A percentile compares a stretch with the other conserved stretches of the same genome.
Evolutionary conservation across 331 rosid species (phyloP).

Genomic region (Prunus yedoensis): DNA sequence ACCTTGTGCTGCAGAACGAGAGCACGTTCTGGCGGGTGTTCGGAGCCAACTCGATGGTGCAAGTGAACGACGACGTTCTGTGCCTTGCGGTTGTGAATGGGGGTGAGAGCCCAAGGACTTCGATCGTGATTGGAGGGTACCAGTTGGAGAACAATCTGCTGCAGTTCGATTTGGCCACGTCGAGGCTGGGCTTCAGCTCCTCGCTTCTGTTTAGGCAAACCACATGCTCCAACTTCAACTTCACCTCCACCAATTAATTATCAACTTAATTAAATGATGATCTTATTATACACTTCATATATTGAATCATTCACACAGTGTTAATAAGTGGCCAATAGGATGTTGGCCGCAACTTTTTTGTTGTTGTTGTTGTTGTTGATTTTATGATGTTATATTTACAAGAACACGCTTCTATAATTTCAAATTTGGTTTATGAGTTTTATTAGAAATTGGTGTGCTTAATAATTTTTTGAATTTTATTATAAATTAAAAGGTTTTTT

Average conservation of each 20-base stretch:
- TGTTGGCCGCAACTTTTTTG: background rate
- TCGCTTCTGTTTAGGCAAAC: constrained; percentile 43
- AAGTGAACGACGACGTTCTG: constrained; percentile 28
- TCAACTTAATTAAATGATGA: background rate
- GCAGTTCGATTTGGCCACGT: constrained; percentile 60
- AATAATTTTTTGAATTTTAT: too few relatives aligned
- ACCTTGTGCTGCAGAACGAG: constrained; percentile 43
- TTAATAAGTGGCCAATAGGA: background rate
- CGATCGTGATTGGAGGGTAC: constrained; percentile 66
- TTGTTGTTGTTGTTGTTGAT: too few relatives aligned
- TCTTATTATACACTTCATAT: background rate
- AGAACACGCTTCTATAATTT: too few relatives aligned
- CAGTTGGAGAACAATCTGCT: constrained; percentile 62
- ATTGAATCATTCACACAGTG: background rate
- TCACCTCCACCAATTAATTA: constrained; percentile 33
- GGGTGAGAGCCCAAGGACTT: constrained; percentile 35
- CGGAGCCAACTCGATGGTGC: constrained; percentile 63
- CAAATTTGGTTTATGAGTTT: too few relatives aligned
- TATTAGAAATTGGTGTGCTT: too few relatives aligned
- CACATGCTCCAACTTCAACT: constrained; percentile 59
- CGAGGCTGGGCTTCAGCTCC: constrained; percentile 64
- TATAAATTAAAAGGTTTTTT: too few relatives aligned
- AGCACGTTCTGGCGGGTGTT: constrained; percentile 41
- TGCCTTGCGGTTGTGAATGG: constrained; percentile 69
- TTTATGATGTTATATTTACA: too few relatives aligned